Conservation (phyloP, 78 protist species). For the Guillardia theta region DNA sequence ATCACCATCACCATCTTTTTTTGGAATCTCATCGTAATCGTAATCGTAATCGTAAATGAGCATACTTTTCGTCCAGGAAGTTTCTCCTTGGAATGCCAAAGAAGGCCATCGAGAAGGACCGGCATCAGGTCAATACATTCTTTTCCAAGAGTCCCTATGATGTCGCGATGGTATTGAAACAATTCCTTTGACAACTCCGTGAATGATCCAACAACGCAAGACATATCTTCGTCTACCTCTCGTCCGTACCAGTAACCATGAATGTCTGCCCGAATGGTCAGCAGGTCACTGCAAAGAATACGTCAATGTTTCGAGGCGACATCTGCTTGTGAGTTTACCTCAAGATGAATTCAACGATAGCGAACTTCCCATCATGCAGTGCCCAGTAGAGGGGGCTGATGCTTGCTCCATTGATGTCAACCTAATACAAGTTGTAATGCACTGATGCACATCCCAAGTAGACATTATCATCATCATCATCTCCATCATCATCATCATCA, state of each 20-base stretch:
- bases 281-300: neutral
- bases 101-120: neutral
- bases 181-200: neutral
- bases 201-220: neutral
- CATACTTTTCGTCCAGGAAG: neutral
- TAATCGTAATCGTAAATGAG: too few relatives aligned
- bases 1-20: too few relatives aligned
- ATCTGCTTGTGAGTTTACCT: too few relatives aligned
- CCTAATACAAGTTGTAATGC: too few relatives aligned
- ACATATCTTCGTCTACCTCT: neutral
- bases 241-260: neutral
- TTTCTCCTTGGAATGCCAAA: neutral
- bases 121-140: neutral
- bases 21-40: too few relatives aligned
- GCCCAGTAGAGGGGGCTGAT: constrained; percentile 42
- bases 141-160: neutral
- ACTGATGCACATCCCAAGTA: too few relatives aligned
- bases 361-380: neutral
- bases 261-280: neutral
- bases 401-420: neutral
- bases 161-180: neutral
- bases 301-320: too few relatives aligned
- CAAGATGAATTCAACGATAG: neutral
- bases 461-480: too few relatives aligned
- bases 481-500: too few relatives aligned